Evolutionary conservation across 768 basidiomycete genomes (phyloP).

Genomic region (Amanita polypyramis): DNA sequence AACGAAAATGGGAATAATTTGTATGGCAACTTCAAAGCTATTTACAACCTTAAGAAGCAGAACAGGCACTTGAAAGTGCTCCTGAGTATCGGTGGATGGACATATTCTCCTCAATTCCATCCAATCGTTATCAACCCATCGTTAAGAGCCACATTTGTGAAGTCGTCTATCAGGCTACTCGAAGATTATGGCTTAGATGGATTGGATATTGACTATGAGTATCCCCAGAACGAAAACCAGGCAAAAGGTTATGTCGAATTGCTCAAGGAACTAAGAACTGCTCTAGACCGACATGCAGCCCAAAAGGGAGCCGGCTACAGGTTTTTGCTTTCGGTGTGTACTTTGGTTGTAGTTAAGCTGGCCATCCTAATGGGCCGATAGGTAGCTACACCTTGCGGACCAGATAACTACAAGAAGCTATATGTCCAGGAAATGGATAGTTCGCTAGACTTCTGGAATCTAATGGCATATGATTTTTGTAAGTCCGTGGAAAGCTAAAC

Average conservation of each 20-base stretch:
- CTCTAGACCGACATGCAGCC: slow-evolving; percentile 65
- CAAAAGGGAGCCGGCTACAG: slow-evolving; percentile 44
- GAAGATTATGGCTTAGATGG: slow-evolving; percentile 94
- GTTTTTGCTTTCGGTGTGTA: slow-evolving; percentile 65
- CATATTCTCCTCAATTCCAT: slow-evolving; percentile 82
- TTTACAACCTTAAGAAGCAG: slow-evolving; percentile 83
- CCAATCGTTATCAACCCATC: slow-evolving; percentile 60
- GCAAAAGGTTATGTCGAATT: slow-evolving; percentile 80
- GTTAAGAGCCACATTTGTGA: slow-evolving; percentile 69
- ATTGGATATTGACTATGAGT: slow-evolving; percentile 89
- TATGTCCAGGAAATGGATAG: slow-evolving; percentile 77
- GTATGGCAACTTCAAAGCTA: slow-evolving; percentile 91
- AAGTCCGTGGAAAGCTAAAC: slow-evolving; percentile 13
- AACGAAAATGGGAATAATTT: slow-evolving; percentile 84
- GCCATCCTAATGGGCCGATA: slow-evolving; percentile 18
- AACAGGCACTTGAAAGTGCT: slow-evolving; percentile 73
- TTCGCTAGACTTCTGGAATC: slow-evolving; percentile 91
- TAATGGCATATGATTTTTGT: slow-evolving; percentile 93
- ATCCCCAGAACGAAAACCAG: slow-evolving; percentile 69
- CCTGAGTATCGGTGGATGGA: slow-evolving; percentile 94
- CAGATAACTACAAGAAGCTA: slow-evolving; percentile 74
- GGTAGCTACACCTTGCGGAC: slow-evolving; percentile 92
- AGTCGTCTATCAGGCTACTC: slow-evolving; percentile 64
- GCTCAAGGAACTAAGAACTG: slow-evolving; percentile 62
- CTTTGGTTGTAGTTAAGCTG: background rate